These are phyloP conservation scores for Globisporangium abappressorium DNA, from an alignment of 352 stramenopile species.

Conservation along the genomic window DNA sequence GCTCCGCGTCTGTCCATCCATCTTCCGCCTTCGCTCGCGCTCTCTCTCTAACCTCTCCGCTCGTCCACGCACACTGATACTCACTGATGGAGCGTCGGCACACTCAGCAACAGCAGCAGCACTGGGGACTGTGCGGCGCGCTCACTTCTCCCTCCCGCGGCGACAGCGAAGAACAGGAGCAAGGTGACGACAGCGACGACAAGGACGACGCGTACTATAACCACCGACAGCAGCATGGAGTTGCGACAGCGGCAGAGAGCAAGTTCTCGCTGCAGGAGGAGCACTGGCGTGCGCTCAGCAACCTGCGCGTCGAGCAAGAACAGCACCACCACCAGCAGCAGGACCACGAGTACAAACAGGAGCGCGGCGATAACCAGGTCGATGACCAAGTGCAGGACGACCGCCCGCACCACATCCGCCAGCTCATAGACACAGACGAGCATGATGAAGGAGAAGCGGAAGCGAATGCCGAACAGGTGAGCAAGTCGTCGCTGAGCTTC, in stretches of 20 bases:
- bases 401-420: background rate
- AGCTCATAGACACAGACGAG: background rate
- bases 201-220: background rate
- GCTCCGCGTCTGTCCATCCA: background rate
- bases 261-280: constrained; percentile 22
- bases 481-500: constrained; percentile 73
- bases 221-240: background rate
- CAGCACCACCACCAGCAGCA: constrained; percentile 12
- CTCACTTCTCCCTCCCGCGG: background rate
- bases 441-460: constrained; percentile 5
- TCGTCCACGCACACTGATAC: background rate
- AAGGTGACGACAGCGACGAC: background rate
- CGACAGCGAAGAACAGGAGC: constrained; percentile 2
- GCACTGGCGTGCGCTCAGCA: constrained; percentile 39
- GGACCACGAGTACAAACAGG: constrained; percentile 14
- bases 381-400: background rate
- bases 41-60: background rate
- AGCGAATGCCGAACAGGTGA: constrained; percentile 19
- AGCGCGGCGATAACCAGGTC: constrained; percentile 8
- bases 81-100: background rate
- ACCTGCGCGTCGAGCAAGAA: constrained; percentile 25
- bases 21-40: background rate
- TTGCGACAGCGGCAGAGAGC: background rate
- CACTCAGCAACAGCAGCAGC: constrained; percentile 7
- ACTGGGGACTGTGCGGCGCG: background rate